Percentiles rank a stretch among this genome's conserved stretches.
Evolutionary conservation across 2,329 filamentous ascomycete genomes (phyloP).

Genomic region (Stemphylium beticola): DNA sequence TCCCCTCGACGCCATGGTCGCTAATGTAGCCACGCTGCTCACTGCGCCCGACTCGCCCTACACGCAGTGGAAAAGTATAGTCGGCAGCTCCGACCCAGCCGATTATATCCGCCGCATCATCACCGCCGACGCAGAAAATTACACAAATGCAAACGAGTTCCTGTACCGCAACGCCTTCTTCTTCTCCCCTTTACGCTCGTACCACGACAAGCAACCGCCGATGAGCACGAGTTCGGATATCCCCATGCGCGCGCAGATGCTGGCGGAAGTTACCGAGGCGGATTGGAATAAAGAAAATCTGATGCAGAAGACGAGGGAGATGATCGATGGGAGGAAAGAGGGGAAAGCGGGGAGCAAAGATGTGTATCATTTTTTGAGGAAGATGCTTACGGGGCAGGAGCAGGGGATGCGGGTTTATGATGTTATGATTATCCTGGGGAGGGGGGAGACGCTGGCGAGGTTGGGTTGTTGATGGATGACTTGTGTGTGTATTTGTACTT

Average conservation of each 20-base stretch:
- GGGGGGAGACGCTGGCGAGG: slow-evolving; percentile 39
- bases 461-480: slow-evolving; percentile 24
- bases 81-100: slow-evolving; percentile 41
- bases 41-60: slow-evolving; percentile 36
- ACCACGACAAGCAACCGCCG: slow-evolving; percentile 14
- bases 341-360: slow-evolving; percentile 36
- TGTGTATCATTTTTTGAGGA: slow-evolving; percentile 44
- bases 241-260: slow-evolving; percentile 21
- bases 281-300: slow-evolving; percentile 36
- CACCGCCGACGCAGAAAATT: slow-evolving; percentile 62
- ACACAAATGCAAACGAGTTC: slow-evolving; percentile 62
- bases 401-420: slow-evolving; percentile 46
- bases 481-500: neutral
- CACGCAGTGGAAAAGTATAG: slow-evolving; percentile 28
- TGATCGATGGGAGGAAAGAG: slow-evolving; percentile 36
- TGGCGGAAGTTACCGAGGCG: slow-evolving; percentile 22
- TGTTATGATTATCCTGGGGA: slow-evolving; percentile 43
- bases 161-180: slow-evolving; percentile 63
- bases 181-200: slow-evolving; percentile 53
- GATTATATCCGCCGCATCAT: slow-evolving; percentile 61
- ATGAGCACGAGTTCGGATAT: slow-evolving; percentile 21
- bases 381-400: slow-evolving; percentile 38
- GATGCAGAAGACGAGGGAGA: slow-evolving; percentile 31
- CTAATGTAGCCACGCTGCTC: slow-evolving; percentile 39
- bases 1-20: slow-evolving; percentile 47